Evolutionary conservation across 345 rosid genomes (phyloP).

Genomic region (Clarkia xantiana): DNA sequence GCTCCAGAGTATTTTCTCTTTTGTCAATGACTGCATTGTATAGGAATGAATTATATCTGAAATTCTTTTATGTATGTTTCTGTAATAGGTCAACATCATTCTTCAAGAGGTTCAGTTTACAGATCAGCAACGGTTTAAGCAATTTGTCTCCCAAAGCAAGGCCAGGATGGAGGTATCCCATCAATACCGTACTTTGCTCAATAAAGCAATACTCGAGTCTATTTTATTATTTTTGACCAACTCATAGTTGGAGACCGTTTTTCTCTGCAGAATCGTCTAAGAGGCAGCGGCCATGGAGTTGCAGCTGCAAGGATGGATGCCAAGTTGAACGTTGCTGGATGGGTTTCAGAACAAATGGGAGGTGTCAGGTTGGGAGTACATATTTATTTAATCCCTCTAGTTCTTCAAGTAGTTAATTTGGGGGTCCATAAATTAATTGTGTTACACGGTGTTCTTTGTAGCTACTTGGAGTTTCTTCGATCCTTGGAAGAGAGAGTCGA

Average conservation of each 20-base stretch:
- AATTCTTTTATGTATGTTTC: constrained; percentile 7
- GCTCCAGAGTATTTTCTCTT: no score
- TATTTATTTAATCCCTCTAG: constrained; percentile 3
- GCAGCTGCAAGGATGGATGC: constrained; percentile 94
- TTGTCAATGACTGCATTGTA: no score
- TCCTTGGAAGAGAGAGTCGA: constrained; percentile 76
- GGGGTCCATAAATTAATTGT: neutral
- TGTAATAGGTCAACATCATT: constrained; percentile 50
- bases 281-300: constrained; percentile 89
- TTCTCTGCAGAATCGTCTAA: constrained; percentile 52
- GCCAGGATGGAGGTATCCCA: constrained; percentile 85
- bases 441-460: constrained; percentile 12
- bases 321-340: constrained; percentile 74
- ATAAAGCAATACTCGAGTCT: neutral
- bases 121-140: constrained; percentile 94
- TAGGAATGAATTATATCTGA: neutral
- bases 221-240: neutral
- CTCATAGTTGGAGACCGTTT: neutral
- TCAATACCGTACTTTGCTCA: neutral
- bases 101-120: constrained; percentile 93
- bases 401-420: constrained; percentile 1
- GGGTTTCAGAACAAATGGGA: constrained; percentile 99
- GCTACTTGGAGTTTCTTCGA: constrained; percentile 75
- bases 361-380: constrained; percentile 64
- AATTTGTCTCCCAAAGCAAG: constrained; percentile 92